Base-by-base conservation (phyloP, 2,329 filamentous ascomycete species). In the Xylariomycetidae sp. region DNA sequence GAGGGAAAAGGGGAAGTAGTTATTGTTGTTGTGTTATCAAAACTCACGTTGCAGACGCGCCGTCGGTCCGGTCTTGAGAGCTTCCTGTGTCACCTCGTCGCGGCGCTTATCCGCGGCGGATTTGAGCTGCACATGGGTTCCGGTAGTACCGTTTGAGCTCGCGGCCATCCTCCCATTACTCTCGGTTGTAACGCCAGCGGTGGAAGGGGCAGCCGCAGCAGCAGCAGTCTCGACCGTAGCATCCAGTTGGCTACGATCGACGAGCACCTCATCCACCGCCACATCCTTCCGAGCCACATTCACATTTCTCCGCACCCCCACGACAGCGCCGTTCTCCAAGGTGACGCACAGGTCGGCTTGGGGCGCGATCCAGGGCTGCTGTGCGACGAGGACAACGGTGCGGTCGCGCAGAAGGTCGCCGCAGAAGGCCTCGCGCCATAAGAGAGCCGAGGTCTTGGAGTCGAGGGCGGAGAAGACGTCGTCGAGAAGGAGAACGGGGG, bases 401-500 rank as follows among this genome's bases (percentile, higher is more conserved):
- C 74, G 62, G 7, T 67, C 71, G 14, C 60, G 61, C 8, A 80
- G 60, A 16, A 80, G 47, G 30, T 74, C 70, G 29, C 66, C 62
- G 38, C 74, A 77, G 46, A 80, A 79, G 43, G 71, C 77, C 34
- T 68, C 60, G 37, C 73, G 66, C 68, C 74, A 79, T 2, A 80
- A 62, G 3, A 64, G 59, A 12, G 70, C 69, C 1, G 71, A 68
- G 0, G 76, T 80, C 43, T 75, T 74, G 13, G 74, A 66, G 44
- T 80, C 75, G 1, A 80, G 59, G 0, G 75, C 75, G 1, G 74
- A 74, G 42, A 80, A 75, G 3, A 78, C 64, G 37, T 80, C 75
- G 41, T 80, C 75, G 2, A 80, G 64, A 1, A 80, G 57, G 15
- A 79, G 56, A 3, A 77, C 59, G 2, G 70, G 61, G 0, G 74